Conservation (phyloP, 108 stramenopile species). For the Parietichytrium sp. region DNA sequence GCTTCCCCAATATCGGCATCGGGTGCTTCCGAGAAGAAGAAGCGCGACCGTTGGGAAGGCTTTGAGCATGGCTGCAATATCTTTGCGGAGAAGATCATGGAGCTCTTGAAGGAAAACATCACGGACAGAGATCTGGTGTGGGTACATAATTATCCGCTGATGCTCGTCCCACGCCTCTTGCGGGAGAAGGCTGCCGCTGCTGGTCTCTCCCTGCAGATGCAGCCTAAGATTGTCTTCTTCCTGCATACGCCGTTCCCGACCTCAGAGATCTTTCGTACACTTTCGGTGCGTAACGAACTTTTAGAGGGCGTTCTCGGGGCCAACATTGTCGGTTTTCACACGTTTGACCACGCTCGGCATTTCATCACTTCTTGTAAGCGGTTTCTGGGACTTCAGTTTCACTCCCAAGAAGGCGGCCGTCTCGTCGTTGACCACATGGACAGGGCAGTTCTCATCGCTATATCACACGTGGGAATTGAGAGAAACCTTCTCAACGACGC, state of each 20-base stretch:
- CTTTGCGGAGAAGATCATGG: slow-evolving; percentile 77
- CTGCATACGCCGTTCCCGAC: slow-evolving; percentile 99
- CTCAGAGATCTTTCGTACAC: slow-evolving; percentile 91
- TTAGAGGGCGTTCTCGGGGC: slow-evolving; percentile 93
- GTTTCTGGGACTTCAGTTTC: slow-evolving; percentile 88
- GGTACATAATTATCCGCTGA: slow-evolving; percentile 99
- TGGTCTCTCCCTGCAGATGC: slow-evolving; percentile 33
- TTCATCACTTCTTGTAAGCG: slow-evolving; percentile 98
- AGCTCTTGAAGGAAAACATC: slow-evolving; percentile 70
- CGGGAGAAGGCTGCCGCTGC: background rate
- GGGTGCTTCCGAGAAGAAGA: too few species aligned
- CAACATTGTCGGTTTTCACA: slow-evolving; percentile 98
- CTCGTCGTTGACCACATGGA: slow-evolving; percentile 87
- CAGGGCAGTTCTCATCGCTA: slow-evolving; percentile 87
- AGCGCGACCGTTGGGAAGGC: slow-evolving; percentile 65
- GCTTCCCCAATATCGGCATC: too few species aligned
- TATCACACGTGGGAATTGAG: slow-evolving; percentile 97
- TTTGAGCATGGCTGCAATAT: slow-evolving; percentile 81
- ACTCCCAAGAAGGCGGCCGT: slow-evolving; percentile 76
- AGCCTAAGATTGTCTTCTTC: slow-evolving; percentile 87
- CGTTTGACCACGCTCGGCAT: slow-evolving; percentile 99
- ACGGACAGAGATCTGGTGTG: slow-evolving; percentile 79
- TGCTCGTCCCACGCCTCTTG: slow-evolving; percentile 82
- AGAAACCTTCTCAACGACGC: slow-evolving; percentile 53
- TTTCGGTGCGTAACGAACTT: slow-evolving; percentile 85